Conservation (phyloP, 768 basidiomycete species). For the Leucocoprinus sp. region DNA sequence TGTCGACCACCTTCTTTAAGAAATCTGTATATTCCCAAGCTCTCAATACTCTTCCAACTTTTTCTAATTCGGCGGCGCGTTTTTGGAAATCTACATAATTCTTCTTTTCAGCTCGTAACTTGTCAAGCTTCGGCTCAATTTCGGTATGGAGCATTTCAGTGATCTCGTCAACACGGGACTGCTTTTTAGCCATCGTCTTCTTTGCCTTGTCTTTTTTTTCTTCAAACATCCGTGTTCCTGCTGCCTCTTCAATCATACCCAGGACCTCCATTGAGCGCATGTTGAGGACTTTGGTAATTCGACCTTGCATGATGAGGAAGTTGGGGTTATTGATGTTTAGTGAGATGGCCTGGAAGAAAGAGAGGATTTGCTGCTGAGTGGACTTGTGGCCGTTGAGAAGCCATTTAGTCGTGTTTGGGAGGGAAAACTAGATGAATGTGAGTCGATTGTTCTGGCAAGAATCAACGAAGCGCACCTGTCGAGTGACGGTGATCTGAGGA, state of each 20-base stretch:
- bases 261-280: conserved; percentile 98
- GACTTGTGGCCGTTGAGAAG: conserved; percentile 94
- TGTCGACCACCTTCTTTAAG: conserved; percentile 41
- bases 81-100: conserved; percentile 89
- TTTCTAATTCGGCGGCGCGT: conserved; percentile 78
- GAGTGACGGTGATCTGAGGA: conserved; percentile 91
- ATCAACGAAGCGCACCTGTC: conserved; percentile 55
- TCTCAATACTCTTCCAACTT: conserved; percentile 68
- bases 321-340: conserved; percentile 99
- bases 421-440: conserved; percentile 60
- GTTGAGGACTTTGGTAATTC: conserved; percentile 97
- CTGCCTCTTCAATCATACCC: conserved; percentile 98
- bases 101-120: conserved; percentile 82
- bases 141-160: conserved; percentile 75
- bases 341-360: conserved; percentile 92
- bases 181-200: conserved; percentile 95
- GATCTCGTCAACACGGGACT: conserved; percentile 90
- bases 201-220: conserved; percentile 95
- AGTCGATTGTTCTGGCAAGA: conserved; percentile 3
- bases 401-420: conserved; percentile 92
- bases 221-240: conserved; percentile 98
- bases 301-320: conserved; percentile 99
- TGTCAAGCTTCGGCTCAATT: conserved; percentile 90
- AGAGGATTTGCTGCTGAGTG: conserved; percentile 76
- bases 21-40: conserved; percentile 85